Evolutionary conservation across 352 stramenopile species (phyloP).

Genomic region (Thalassiosira ordinaria): DNA sequence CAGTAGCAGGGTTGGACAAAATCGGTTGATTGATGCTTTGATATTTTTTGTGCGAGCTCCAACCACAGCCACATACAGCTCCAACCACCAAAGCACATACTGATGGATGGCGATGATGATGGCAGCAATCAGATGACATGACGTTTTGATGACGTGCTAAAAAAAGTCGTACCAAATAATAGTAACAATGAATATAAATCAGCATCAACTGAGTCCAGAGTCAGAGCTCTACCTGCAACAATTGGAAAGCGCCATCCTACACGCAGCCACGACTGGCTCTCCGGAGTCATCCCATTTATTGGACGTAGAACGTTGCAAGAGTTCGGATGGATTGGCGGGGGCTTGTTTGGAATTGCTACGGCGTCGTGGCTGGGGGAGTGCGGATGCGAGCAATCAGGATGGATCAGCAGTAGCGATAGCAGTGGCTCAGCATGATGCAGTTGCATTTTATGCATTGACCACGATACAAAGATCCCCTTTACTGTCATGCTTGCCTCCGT

Average conservation of each 20-base stretch:
- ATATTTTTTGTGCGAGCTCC: too few species aligned
- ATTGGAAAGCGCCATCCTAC: slow-evolving; percentile 22
- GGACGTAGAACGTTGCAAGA: slow-evolving; percentile 13
- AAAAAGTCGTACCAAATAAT: too few species aligned
- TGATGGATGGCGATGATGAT: too few species aligned
- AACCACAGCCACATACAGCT: too few species aligned
- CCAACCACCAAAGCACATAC: too few species aligned
- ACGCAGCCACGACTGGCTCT: slow-evolving; percentile 11
- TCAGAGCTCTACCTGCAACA: slow-evolving; percentile 14
- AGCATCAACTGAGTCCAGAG: slow-evolving; percentile 4
- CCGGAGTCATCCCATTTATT: slow-evolving; percentile 9
- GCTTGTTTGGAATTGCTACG: slow-evolving; percentile 30
- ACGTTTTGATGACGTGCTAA: too few species aligned
- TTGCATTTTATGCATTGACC: slow-evolving; percentile 50
- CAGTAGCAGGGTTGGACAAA: too few species aligned
- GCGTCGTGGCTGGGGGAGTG: slow-evolving; percentile 19
- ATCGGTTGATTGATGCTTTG: too few species aligned
- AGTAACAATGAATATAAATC: too few species aligned
- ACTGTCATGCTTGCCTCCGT: slow-evolving; percentile 10
- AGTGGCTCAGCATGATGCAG: slow-evolving; percentile 14
- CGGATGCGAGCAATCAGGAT: too few species aligned
- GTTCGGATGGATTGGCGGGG: slow-evolving; percentile 12
- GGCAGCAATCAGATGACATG: too few species aligned
- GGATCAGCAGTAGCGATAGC: neutral
- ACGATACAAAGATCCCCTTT: slow-evolving; percentile 39